These are phyloP conservation scores for Schizonepeta tenuifolia DNA, from an alignment of 257 asterid genomes.

Conservation along the genomic window DNA sequence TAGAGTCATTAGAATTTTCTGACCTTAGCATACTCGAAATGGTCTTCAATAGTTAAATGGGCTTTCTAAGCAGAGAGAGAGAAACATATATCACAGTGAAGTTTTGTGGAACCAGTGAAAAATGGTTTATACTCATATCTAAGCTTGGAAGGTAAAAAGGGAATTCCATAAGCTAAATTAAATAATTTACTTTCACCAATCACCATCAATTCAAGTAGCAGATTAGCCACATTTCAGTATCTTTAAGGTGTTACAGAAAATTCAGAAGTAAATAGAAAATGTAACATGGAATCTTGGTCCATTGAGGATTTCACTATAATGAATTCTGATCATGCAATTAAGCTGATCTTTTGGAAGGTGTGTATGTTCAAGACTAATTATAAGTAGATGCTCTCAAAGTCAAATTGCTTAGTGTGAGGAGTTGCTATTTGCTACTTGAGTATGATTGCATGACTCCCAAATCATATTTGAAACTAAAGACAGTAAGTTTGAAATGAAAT, in stretches of 20 bases:
- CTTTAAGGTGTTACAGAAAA: constrained; percentile 6
- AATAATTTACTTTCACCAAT: neutral
- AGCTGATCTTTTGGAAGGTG: neutral
- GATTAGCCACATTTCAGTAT: neutral
- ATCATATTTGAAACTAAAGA: neutral
- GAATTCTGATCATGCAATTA: constrained; percentile 11
- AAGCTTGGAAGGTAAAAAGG: neutral
- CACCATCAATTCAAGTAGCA: constrained; percentile 17
- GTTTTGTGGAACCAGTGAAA: constrained; percentile 18
- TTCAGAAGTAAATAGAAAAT: constrained; percentile 6
- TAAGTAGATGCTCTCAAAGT: neutral
- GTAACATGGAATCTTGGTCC: neutral
- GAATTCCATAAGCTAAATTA: neutral
- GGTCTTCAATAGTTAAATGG: neutral
- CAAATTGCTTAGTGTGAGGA: neutral
- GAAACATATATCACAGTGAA: neutral
- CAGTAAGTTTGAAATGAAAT: constrained; percentile 6
- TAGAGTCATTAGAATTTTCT: neutral
- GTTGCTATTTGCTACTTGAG: neutral
- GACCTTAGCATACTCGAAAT: neutral
- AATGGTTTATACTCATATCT: neutral
- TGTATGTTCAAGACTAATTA: neutral
- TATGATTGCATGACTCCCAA: neutral
- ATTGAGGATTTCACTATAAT: neutral
- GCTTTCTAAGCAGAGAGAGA: neutral